phyloP scores from a whole-genome alignment of 108 stramenopile species.

The Schizochytrium sp. region DNA sequence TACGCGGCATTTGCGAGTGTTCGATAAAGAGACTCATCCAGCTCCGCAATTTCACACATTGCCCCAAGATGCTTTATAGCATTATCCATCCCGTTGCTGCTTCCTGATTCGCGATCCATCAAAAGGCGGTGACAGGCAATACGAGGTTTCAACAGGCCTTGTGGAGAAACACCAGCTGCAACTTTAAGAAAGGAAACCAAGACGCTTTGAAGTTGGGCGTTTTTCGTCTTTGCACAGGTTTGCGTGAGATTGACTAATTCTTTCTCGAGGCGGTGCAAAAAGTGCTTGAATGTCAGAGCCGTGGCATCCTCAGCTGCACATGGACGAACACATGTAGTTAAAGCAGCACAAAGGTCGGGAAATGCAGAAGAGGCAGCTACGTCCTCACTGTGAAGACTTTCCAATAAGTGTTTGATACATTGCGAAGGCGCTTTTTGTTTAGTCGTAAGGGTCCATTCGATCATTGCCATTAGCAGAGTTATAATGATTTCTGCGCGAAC shows the following conservation, averaged over 20 bases:
- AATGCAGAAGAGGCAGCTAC: background rate
- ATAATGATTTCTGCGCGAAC: background rate
- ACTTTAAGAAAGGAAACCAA: background rate
- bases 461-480: background rate
- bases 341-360: background rate
- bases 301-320: background rate
- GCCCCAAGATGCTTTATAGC: background rate
- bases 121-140: background rate
- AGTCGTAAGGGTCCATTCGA: background rate
- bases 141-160: background rate
- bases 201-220: background rate
- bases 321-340: background rate
- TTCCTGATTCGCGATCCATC: background rate
- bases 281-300: background rate
- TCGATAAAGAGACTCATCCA: background rate
- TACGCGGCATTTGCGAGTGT: slow-evolving; percentile 10
- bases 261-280: background rate
- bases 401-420: background rate
- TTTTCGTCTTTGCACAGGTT: slow-evolving; percentile 3
- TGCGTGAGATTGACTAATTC: background rate
- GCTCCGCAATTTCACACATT: background rate
- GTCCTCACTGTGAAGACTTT: background rate
- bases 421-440: background rate
- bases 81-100: background rate
- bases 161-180: background rate